Percentiles rank a stretch among this genome's conserved stretches.
Evolutionary conservation across 2,329 filamentous ascomycete species (phyloP).

Genomic region (Fusarium mexicanum): DNA sequence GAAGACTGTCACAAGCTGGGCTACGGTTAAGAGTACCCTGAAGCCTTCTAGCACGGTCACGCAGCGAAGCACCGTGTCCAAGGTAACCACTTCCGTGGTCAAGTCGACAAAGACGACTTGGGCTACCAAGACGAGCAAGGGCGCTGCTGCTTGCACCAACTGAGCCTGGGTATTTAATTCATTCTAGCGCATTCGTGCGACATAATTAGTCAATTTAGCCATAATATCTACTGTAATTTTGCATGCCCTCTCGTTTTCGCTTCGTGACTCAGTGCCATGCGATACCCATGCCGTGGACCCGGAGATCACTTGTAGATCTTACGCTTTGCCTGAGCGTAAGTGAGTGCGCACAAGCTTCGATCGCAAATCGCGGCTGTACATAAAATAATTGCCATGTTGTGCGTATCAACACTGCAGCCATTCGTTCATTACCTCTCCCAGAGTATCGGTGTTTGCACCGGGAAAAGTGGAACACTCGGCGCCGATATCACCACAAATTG

Average conservation of each 20-base stretch:
- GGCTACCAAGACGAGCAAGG: conserved; percentile 29
- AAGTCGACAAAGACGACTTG: conserved; percentile 25
- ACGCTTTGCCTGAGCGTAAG: conserved; percentile 18
- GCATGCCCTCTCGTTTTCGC: not conserved
- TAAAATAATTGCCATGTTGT: not conserved
- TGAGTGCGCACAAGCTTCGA: conserved; percentile 16
- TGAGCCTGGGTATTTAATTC: not conserved
- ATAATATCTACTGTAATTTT: not conserved
- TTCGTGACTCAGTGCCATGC: not conserved
- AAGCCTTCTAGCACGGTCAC: conserved; percentile 34
- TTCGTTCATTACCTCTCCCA: not conserved
- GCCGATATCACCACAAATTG: not conserved
- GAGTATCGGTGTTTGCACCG: not conserved
- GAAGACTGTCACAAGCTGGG: conserved; percentile 28
- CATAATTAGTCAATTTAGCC: not conserved
- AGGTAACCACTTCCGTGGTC: conserved; percentile 22
- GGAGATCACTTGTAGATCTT: conserved; percentile 30
- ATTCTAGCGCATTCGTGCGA: not conserved
- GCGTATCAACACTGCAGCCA: not conserved
- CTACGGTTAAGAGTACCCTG: conserved; percentile 39
- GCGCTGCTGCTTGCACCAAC: conserved; percentile 26
- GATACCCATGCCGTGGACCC: conserved; percentile 24
- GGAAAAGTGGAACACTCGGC: not conserved
- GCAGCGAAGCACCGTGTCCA: conserved; percentile 21
- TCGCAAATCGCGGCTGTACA: not conserved